Conservation (phyloP, 306 rosid genomes). For the Urtica urens region DNA sequence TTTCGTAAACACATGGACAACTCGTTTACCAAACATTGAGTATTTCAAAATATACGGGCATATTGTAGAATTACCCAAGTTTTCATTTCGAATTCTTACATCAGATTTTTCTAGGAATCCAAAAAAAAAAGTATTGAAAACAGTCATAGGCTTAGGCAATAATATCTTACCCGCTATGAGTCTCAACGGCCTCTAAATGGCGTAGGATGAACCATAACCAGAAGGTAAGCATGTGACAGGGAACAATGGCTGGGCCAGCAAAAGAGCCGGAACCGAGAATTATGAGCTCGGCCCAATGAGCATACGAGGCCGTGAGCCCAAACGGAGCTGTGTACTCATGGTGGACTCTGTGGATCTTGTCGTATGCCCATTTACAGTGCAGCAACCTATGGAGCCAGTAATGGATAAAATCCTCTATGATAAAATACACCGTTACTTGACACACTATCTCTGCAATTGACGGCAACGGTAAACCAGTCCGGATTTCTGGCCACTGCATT, state of each 20-base stretch:
- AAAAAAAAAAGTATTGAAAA: too few species aligned
- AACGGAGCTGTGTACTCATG: slow-evolving; percentile 46
- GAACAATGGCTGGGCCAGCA: slow-evolving; percentile 41
- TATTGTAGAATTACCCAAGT: too few species aligned
- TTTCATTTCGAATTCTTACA: too few species aligned
- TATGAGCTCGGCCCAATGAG: slow-evolving; percentile 52
- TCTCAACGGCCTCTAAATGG: slow-evolving; percentile 49
- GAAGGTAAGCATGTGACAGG: slow-evolving; percentile 42
- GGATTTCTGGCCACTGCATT: slow-evolving; percentile 37
- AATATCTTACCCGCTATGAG: slow-evolving; percentile 50
- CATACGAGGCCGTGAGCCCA: slow-evolving; percentile 57
- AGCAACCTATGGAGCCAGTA: slow-evolving; percentile 52
- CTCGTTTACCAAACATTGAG: too few species aligned
- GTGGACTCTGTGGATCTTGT: slow-evolving; percentile 51
- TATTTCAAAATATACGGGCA: too few species aligned
- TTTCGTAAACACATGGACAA: too few species aligned
- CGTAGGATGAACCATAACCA: slow-evolving; percentile 55
- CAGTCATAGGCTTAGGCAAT: too few species aligned
- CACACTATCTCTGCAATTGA: slow-evolving; percentile 26
- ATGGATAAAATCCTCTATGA: slow-evolving; percentile 39
- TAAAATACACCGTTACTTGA: slow-evolving; percentile 33
- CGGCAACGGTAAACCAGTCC: slow-evolving; percentile 40
- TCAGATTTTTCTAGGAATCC: too few species aligned
- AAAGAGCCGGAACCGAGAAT: slow-evolving; percentile 43
- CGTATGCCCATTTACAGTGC: slow-evolving; percentile 40